Percentiles rank a stretch among this genome's conserved stretches.
Conservation (phyloP, 1,139 yeast genomes). For the Geotrichum histeridarum region DNA sequence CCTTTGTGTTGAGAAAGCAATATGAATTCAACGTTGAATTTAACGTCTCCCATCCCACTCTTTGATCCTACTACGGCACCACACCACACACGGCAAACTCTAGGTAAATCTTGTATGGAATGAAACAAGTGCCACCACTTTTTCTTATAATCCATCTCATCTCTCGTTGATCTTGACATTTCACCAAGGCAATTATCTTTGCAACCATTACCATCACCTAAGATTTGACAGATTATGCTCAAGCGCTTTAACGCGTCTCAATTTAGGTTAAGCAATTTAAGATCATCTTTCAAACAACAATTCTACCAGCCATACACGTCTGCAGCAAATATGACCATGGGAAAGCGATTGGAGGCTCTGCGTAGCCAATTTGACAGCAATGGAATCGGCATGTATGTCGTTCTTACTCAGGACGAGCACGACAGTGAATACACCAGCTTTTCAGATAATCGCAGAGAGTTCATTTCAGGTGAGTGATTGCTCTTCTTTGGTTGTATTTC, state of each 20-base stretch:
- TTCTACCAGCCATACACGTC: conserved; percentile 17
- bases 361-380: conserved; percentile 51
- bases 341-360: not conserved
- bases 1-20: no score
- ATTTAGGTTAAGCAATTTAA: not conserved
- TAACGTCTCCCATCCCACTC: no score
- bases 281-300: not conserved
- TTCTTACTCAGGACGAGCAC: conserved; percentile 92
- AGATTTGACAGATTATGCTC: not conserved
- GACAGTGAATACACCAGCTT: conserved; percentile 83
- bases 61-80: no score
- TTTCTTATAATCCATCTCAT: no score
- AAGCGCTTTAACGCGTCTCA: not conserved
- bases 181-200: no score
- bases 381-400: conserved; percentile 68
- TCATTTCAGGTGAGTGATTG: conserved; percentile 49
- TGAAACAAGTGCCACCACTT: no score
- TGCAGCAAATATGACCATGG: not conserved
- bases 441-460: conserved; percentile 77
- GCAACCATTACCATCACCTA: not conserved
- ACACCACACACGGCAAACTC: no score
- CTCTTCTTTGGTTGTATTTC: not conserved
- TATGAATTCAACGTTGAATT: no score
- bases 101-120: no score
- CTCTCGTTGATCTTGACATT: no score